Conservation (phyloP, 1,284 basidiomycete genomes). For the Cryptococcus sp. region DNA sequence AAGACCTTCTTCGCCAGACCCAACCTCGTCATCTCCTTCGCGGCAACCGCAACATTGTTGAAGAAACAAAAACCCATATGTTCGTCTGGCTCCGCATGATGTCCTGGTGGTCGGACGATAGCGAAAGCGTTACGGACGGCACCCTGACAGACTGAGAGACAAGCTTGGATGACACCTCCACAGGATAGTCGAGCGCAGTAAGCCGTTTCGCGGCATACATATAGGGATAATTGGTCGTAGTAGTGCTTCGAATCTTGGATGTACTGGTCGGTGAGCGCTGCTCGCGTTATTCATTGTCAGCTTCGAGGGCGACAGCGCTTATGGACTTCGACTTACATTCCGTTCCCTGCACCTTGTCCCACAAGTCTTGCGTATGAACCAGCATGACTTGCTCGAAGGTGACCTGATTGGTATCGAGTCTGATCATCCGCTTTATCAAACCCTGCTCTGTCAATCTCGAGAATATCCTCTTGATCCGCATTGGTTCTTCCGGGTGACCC, state of each 20-base stretch:
- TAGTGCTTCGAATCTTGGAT: slow-evolving; percentile 71
- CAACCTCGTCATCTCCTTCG: slow-evolving; percentile 71
- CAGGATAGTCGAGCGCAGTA: slow-evolving; percentile 83
- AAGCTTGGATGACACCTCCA: slow-evolving; percentile 91
- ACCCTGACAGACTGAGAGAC: slow-evolving; percentile 79
- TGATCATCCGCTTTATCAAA: slow-evolving; percentile 73
- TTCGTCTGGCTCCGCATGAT: slow-evolving; percentile 96
- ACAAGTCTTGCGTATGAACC: slow-evolving; percentile 86
- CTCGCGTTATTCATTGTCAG: background rate
- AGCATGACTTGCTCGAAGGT: slow-evolving; percentile 76
- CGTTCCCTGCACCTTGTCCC: slow-evolving; percentile 79
- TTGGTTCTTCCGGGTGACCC: slow-evolving; percentile 82
- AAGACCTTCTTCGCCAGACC: slow-evolving; percentile 75
- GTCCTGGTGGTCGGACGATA: slow-evolving; percentile 94
- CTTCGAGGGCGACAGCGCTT: background rate
- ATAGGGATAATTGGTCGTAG: slow-evolving; percentile 87
- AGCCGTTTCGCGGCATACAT: slow-evolving; percentile 84
- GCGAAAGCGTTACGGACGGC: slow-evolving; percentile 87
- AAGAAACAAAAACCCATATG: slow-evolving; percentile 99
- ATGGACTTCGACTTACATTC: slow-evolving; percentile 33
- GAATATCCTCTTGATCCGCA: slow-evolving; percentile 80
- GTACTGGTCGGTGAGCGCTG: slow-evolving; percentile 72
- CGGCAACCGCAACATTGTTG: slow-evolving; percentile 95
- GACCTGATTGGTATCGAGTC: slow-evolving; percentile 72
- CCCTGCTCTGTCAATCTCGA: slow-evolving; percentile 63